Conservation (phyloP, 1,139 yeast genomes). For the Magnusiomyces suaveolens region DNA sequence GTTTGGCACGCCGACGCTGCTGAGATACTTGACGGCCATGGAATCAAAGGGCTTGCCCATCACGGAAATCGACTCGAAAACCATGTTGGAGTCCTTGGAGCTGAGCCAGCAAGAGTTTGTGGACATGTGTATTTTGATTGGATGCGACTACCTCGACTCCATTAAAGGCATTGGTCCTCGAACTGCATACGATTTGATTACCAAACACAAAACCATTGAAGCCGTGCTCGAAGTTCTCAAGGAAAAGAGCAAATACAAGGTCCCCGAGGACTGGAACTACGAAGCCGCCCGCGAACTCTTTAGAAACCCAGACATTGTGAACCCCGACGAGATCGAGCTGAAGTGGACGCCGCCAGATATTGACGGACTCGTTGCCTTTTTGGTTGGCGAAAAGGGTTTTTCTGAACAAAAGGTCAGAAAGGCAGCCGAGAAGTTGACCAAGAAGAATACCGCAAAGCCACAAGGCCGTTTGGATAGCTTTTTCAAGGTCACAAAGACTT, state of each 20-base stretch:
- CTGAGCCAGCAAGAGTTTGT: constrained; percentile 66
- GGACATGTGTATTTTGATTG: constrained; percentile 84
- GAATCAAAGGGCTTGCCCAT: constrained; percentile 91
- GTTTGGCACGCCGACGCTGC: constrained; percentile 70
- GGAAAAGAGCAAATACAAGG: constrained; percentile 55
- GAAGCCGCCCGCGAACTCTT: constrained; percentile 80
- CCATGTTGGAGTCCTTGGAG: constrained; percentile 67
- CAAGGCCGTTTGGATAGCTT: constrained; percentile 93
- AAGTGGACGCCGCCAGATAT: constrained; percentile 63
- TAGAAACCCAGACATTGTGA: constrained; percentile 65
- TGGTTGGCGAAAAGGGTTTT: constrained; percentile 75
- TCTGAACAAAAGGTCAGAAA: constrained; percentile 82
- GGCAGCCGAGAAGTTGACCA: constrained; percentile 78
- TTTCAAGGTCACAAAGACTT: constrained; percentile 51
- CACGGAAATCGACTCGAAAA: constrained; percentile 63
- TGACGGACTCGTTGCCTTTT: constrained; percentile 61
- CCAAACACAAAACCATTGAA: constrained; percentile 75
- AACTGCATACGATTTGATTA: constrained; percentile 79
- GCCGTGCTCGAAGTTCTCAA: constrained; percentile 58
- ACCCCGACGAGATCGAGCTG: constrained; percentile 50
- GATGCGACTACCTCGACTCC: constrained; percentile 96
- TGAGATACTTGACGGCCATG: constrained; percentile 85
- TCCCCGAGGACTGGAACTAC: constrained; percentile 94
- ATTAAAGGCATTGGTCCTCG: constrained; percentile 94
- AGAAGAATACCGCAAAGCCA: constrained; percentile 73